Conservation (phyloP, 129 eudicot species). For the Helianthus tuberosus region DNA sequence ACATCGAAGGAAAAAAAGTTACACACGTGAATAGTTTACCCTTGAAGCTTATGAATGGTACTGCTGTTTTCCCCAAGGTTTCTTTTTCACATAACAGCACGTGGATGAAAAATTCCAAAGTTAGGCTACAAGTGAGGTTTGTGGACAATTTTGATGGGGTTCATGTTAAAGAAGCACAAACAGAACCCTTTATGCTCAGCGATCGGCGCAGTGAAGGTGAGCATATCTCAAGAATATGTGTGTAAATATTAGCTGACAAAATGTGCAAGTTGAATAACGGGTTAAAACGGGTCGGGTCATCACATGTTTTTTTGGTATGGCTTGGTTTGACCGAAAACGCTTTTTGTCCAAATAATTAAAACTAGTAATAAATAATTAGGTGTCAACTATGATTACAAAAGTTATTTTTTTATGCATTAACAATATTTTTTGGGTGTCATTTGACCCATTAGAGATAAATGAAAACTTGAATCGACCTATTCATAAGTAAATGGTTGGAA, state of each 20-base stretch:
- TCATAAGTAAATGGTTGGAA: too few species aligned
- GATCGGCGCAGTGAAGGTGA: constrained; percentile 82
- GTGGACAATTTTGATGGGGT: constrained; percentile 45
- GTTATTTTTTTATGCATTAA: not conserved
- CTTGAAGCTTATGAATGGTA: constrained; percentile 52
- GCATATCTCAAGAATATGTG: constrained; percentile 7
- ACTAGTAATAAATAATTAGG: not conserved
- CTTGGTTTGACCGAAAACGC: not conserved
- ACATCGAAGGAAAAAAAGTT: constrained; percentile 56
- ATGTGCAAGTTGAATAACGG: too few species aligned
- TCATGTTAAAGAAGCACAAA: constrained; percentile 67
- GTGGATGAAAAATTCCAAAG: constrained; percentile 69
- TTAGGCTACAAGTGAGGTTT: constrained; percentile 75
- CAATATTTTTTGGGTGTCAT: too few species aligned
- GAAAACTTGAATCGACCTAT: too few species aligned
- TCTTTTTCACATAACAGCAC: constrained; percentile 56
- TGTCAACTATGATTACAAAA: not conserved
- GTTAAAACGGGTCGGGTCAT: not conserved
- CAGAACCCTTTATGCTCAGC: constrained; percentile 64
- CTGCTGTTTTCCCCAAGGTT: constrained; percentile 50
- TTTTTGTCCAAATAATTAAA: not conserved
- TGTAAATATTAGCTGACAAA: not conserved
- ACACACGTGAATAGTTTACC: constrained; percentile 52
- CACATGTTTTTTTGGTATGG: not conserved
- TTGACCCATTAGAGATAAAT: too few species aligned